A percentile compares a stretch with the other conserved stretches of the same genome.
Evolutionary conservation across 2,329 filamentous ascomycete genomes (phyloP).

Genomic region (Fusarium papillatum): DNA sequence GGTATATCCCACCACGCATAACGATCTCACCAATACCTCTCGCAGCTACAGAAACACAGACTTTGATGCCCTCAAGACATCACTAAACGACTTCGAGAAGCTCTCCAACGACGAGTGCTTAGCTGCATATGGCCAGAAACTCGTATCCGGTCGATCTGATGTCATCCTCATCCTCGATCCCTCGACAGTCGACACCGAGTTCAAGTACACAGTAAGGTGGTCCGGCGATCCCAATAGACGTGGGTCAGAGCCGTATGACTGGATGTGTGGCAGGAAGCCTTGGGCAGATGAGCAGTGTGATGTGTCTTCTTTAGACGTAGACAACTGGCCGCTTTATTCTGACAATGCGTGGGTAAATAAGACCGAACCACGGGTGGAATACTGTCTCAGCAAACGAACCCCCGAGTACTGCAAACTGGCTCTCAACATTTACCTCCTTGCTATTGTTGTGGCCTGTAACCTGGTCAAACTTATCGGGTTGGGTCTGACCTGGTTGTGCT

Average conservation of each 20-base stretch:
- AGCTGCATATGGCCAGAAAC: not conserved
- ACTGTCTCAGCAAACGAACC: not conserved
- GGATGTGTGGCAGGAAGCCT: not conserved
- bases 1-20: not conserved
- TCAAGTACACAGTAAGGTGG: not conserved
- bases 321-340: not conserved
- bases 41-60: not conserved
- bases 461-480: not conserved
- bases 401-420: not conserved
- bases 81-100: not conserved
- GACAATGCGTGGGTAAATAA: not conserved
- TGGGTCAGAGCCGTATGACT: not conserved
- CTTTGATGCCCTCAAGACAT: not conserved
- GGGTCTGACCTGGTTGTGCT: not conserved
- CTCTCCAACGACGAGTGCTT: not conserved
- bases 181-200: not conserved
- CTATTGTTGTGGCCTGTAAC: not conserved
- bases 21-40: too few species aligned
- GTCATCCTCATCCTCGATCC: not conserved
- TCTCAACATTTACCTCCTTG: not conserved
- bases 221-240: not conserved
- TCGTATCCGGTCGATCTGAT: not conserved
- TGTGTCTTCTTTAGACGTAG: not conserved
- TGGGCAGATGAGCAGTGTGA: not conserved
- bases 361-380: not conserved